Evolutionary conservation across 257 asterid species (phyloP), one percentile per base, ranked within the genome.

Genomic region (Solanum piurae): DNA sequence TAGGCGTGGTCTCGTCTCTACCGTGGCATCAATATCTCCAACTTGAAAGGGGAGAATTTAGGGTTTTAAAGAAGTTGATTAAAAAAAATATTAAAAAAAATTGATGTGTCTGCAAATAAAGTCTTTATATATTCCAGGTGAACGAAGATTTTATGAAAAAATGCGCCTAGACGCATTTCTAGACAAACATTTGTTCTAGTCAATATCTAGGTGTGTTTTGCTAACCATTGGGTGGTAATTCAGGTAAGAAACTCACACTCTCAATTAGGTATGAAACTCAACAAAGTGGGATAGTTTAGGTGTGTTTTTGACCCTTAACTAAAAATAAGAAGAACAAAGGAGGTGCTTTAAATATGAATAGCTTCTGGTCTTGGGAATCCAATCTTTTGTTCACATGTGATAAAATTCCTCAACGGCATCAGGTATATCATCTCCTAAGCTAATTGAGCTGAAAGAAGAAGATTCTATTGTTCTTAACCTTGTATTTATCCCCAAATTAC

Each of bases 361-460:
- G 55, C 76, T 98, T 92, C 90, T 93, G 97, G 83, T 95, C 96
- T 68, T 90, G 90, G 79, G 83, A 42, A 64, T 66, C 85, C 69
- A 89, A 89, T 12, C 88, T 90, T 52, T 87, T 91, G 79, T 89
- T 89, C 34, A 69, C 69, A 5, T 92, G 92, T 34, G 93, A 82
- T 90, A 89, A 18, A 93, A 89, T 91, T 93, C 98, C 83, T 92
- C 93, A 62, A 96, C 90, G 89, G 93, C 95, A 82, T 93, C 8
- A 93, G 91, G 86, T 91, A 90, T 34, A 90, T 83, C 74, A 93
- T 91, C 86, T 95, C 95, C 83, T 86, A 91, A 5, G 92, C 79
- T 86, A 55, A 80, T 46, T 46, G 68, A 80, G 20, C 29, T 27
- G 68, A 80, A 46, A 29, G 85, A 18, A 44, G 68, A 80, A 80